These are phyloP conservation scores for Aspergillus sclerotialis DNA, from an alignment of 2,329 filamentous ascomycete species.

Conservation along the genomic window DNA sequence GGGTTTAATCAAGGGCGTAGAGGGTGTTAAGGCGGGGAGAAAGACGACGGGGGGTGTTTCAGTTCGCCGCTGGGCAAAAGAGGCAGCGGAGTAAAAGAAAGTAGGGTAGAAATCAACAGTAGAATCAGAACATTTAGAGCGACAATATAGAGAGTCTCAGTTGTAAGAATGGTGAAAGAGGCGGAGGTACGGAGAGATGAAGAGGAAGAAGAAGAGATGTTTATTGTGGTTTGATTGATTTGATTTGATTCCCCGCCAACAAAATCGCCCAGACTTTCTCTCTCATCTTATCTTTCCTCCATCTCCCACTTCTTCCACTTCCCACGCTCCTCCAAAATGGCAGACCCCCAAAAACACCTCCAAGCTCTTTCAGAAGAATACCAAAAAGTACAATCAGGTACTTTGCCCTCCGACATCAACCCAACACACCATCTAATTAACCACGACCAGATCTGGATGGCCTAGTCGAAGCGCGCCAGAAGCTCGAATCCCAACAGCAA, in stretches of 20 bases:
- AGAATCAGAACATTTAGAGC: too few relatives aligned
- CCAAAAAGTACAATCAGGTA: slow-evolving; percentile 77
- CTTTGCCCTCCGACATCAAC: slow-evolving; percentile 7
- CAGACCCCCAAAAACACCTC: slow-evolving; percentile 66
- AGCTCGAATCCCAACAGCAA: slow-evolving; percentile 83
- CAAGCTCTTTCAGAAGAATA: slow-evolving; percentile 83
- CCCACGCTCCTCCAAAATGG: slow-evolving; percentile 48
- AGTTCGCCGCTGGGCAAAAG: too few relatives aligned
- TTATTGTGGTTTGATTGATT: slow-evolving; percentile 9
- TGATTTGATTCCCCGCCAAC: slow-evolving; percentile 18
- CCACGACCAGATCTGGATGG: slow-evolving; percentile 66
- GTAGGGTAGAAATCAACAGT: too few relatives aligned
- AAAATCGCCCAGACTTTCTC: slow-evolving; percentile 2
- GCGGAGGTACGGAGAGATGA: neutral
- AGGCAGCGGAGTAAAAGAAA: too few relatives aligned
- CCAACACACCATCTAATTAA: slow-evolving; percentile 2
- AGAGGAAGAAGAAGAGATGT: slow-evolving; percentile 6
- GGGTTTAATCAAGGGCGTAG: slow-evolving; percentile 8
- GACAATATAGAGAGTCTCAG: neutral
- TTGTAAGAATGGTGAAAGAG: neutral
- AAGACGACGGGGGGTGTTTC: slow-evolving; percentile 1
- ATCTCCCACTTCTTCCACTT: neutral
- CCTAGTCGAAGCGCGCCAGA: slow-evolving; percentile 72
- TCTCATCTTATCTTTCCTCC: slow-evolving; percentile 4
- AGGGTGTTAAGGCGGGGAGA: slow-evolving; percentile 1